Base-by-base conservation (phyloP, 805 yeast genomes). In the Candida manassasensis region DNA sequence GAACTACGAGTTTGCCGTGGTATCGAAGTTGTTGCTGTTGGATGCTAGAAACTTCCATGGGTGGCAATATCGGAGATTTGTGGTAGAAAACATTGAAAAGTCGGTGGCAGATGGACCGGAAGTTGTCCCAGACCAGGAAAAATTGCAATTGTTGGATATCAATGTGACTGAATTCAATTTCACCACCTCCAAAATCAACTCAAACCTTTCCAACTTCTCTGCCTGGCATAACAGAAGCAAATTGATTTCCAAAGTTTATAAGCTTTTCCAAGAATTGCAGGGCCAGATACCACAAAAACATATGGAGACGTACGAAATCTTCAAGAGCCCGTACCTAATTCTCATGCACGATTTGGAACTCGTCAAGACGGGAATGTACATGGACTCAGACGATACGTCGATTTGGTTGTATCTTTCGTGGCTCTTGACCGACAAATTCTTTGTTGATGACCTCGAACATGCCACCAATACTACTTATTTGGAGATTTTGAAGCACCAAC, bases 181-280 rank as follows among this genome's bases (percentile, higher is more conserved):
- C 58, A 87, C 97, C 1, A 82, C 90, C 0, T 59, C 63, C 34
- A 83, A 81, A 63, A 87, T 93, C 48, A 84, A 83, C 48, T 73
- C 70, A 37, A 84, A 93, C 57, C 86, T 89, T 39, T 84, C 96
- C 25, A 93, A 93, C 57, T 93, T 83, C 50, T 85, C 96, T 2
- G 97, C 98, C 4, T 88, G 96, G 95, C 97, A 90, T 57, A 85
- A 86, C 55, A 68, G 97, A 43, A 73, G 87, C 1, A 79, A 76
- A 38, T 60, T 89, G 40, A 71, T 90, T 9, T 78, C 80, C 3
- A 59, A 59, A 34, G 55, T 84, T 34, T 68, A 75, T 36, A 44
- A 48, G 1, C 34, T 43, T 29, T 30, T 46, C 15, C 36, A 25
- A 21, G 19, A 15, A 14, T 10, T 42, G 4, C 14, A 18, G 8